Evolutionary conservation across 106 monocot species (phyloP).

Genomic region (Dioscorea dumetorum): DNA sequence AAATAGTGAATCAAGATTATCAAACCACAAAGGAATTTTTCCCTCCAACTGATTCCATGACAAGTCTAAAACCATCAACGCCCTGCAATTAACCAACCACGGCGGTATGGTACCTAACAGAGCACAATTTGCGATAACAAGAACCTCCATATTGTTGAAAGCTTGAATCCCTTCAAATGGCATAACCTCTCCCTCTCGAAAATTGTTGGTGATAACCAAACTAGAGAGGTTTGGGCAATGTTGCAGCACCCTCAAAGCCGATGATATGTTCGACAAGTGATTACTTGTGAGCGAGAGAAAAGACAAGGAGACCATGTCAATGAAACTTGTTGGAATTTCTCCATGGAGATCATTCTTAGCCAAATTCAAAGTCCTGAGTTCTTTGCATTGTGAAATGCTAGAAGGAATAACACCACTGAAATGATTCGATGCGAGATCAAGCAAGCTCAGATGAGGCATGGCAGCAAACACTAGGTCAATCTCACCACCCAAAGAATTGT

Average conservation of each 20-base stretch:
- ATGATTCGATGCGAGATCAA: constrained; percentile 44
- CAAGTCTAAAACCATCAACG: constrained; percentile 37
- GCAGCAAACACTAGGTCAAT: constrained; percentile 29
- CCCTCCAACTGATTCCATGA: constrained; percentile 51
- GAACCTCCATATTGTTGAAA: constrained; percentile 31
- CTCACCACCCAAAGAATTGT: constrained; percentile 46
- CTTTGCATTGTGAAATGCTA: constrained; percentile 21
- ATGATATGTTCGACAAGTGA: constrained; percentile 40
- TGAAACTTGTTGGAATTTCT: constrained; percentile 48
- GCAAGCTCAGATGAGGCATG: constrained; percentile 24
- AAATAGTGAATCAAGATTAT: constrained; percentile 26
- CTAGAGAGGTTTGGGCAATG: constrained; percentile 33
- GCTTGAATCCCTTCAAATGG: constrained; percentile 28
- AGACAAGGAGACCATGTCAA: constrained; percentile 20
- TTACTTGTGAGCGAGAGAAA: constrained; percentile 49
- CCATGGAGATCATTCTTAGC: constrained; percentile 45
- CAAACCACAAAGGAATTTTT: constrained; percentile 43
- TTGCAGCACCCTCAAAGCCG: constrained; percentile 34
- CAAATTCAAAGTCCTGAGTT: constrained; percentile 39
- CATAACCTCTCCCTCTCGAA: constrained; percentile 28
- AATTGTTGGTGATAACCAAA: constrained; percentile 54
- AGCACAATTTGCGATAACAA: constrained; percentile 49
- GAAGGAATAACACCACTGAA: constrained; percentile 42
- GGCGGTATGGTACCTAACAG: constrained; percentile 33
- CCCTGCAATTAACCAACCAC: constrained; percentile 29